These are phyloP conservation scores for Gracilariopsis chorda DNA, from an alignment of 23 red algal species.

Conservation along the genomic window DNA sequence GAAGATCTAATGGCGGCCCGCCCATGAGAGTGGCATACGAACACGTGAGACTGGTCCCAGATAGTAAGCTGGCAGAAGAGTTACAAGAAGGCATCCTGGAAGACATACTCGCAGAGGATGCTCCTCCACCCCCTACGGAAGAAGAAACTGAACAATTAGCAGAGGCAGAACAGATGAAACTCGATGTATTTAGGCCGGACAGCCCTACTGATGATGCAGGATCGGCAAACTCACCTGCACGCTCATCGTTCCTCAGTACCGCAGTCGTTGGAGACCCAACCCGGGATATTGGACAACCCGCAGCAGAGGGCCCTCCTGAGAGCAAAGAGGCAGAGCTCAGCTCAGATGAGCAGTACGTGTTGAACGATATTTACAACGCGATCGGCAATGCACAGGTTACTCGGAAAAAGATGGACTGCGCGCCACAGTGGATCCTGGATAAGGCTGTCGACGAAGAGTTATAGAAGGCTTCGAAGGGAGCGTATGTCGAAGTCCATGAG, in stretches of 20 bases:
- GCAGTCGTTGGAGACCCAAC: not conserved
- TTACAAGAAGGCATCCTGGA: not conserved
- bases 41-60: not conserved
- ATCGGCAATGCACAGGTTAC: conserved; percentile 7
- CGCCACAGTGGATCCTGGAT: conserved; percentile 25
- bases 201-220: not conserved
- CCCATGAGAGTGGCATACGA: conserved; percentile 23
- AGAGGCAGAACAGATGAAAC: conserved; percentile 23
- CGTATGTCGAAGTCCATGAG: conserved; percentile 15
- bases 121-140: not conserved
- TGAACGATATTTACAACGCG: not conserved
- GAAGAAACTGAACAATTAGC: not conserved
- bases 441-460: conserved; percentile 25
- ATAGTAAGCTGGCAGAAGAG: not conserved
- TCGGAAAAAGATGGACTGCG: conserved; percentile 9
- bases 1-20: not conserved
- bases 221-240: not conserved
- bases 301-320: not conserved
- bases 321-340: too few species aligned
- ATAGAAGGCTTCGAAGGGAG: too few species aligned
- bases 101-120: not conserved
- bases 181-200: conserved; percentile 25
- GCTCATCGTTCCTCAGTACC: not conserved
- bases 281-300: not conserved
- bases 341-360: not conserved